Base-by-base conservation (phyloP, 345 rosid species). In the Bretschneidera sinensis region DNA sequence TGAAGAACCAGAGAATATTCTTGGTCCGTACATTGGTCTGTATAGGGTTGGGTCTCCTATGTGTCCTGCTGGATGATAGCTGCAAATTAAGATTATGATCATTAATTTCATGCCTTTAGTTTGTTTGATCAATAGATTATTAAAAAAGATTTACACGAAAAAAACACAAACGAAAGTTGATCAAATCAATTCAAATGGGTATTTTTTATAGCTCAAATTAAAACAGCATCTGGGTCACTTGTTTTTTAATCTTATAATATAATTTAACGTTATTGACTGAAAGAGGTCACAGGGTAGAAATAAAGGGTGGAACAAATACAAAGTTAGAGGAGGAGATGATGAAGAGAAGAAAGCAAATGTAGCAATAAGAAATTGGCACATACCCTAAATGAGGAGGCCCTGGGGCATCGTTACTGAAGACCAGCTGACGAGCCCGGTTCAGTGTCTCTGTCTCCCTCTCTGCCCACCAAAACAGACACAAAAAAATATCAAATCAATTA, bases 401-500 rank as follows among this genome's bases (percentile, higher is more conserved):
- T 69, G 65, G 87, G 61, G 68, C 76, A 68, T 91, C 96, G 74
- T 75, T 83, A 54, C 66, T 86, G 77, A 82, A 86, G 71, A 95
- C 96, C 72, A 95, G 81, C 84, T 91, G 96, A 72, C 97, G 97
- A 79, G 99, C 99, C 53, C 84, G 84, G 85, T 86, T 95, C 80
- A 95, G 85, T 55, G 95, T 86, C 75, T 95, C 99, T 64, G 97
- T 91, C 85, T 95, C 99, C 57, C 97, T 86, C 71, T 95, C 99
- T 95, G 85, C 69, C 33, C 72, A 71, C 48, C 66, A 65, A 63
- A 65, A 33, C 17, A 21, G 50, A 64, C 56, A 64, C 54, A 5
- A 39, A 39, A 13, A 39, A 74, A 55, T 65, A 72, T 60, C 59
- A 55, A 65, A n/a, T n/a, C n/a, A n/a, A 70, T n/a, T 14, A 28